Conservation (phyloP, 1,139 yeast genomes). For the Debaryomycetaceae sp. region DNA sequence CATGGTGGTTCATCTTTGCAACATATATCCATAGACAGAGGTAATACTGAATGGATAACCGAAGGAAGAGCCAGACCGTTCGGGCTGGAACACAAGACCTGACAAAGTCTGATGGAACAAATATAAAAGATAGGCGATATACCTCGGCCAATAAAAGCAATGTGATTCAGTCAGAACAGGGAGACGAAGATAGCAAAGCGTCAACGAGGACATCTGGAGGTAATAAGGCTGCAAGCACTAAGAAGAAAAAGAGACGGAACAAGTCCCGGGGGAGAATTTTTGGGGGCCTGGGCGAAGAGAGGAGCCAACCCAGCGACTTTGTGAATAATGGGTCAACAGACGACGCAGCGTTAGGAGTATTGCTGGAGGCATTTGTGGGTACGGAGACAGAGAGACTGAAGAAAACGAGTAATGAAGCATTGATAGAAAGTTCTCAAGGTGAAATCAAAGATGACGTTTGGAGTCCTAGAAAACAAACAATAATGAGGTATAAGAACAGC, state of each 20-base stretch:
- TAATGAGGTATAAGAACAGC: conserved; percentile 36
- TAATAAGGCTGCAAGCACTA: conserved; percentile 2
- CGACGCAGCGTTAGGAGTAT: neutral
- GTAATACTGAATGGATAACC: neutral
- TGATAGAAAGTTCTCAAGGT: neutral
- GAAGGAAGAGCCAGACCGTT: neutral
- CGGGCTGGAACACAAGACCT: neutral
- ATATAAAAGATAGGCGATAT: neutral
- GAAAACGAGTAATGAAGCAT: no score
- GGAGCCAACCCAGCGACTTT: neutral
- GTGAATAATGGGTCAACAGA: neutral
- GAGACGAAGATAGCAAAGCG: neutral
- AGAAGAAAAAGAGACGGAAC: conserved; percentile 5
- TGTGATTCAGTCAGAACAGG: neutral
- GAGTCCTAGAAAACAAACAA: conserved; percentile 41
- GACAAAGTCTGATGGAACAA: neutral
- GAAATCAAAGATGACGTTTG: conserved; percentile 4
- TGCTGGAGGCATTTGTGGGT: neutral
- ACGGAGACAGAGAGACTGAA: neutral
- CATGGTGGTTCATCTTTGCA: neutral
- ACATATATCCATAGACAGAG: neutral
- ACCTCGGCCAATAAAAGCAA: neutral
- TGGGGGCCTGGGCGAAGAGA: neutral
- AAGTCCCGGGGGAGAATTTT: neutral
- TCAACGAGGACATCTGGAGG: neutral